A percentile compares a stretch with the other conserved stretches of the same genome.
These are phyloP conservation scores for Singerocomus inundabilis DNA, from an alignment of 1,284 basidiomycete genomes.

Conservation along the genomic window DNA sequence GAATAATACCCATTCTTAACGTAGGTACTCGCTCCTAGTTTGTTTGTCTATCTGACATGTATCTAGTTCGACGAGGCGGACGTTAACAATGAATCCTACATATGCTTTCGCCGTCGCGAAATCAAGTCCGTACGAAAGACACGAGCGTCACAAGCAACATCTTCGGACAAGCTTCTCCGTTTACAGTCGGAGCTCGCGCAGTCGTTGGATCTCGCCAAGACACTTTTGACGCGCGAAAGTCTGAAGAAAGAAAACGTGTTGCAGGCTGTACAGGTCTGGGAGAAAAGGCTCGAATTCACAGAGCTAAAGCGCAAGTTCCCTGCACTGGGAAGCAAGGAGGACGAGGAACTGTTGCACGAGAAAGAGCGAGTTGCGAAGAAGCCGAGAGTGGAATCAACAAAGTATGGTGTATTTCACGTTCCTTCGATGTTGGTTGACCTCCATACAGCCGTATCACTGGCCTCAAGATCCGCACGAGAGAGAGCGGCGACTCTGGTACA, in stretches of 20 bases:
- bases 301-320: constrained; percentile 82
- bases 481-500: constrained; percentile 44
- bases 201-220: constrained; percentile 71
- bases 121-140: constrained; percentile 95
- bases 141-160: constrained; percentile 83
- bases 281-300: constrained; percentile 71
- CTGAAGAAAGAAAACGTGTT: constrained; percentile 66
- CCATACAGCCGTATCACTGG: constrained; percentile 43
- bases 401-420: constrained; percentile 33
- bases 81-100: constrained; percentile 89
- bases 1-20: constrained; percentile 79
- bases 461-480: constrained; percentile 48
- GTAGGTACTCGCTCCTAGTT: constrained; percentile 41
- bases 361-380: constrained; percentile 68
- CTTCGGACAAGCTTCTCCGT: constrained; percentile 83
- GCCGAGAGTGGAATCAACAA: constrained; percentile 40
- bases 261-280: constrained; percentile 72
- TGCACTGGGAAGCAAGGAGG: constrained; percentile 63
- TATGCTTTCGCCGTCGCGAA: constrained; percentile 96
- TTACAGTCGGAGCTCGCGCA: constrained; percentile 75
- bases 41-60: constrained; percentile 5
- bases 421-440: not conserved
- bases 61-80: constrained; percentile 87
- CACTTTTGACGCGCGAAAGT: constrained; percentile 70
- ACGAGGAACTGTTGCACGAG: constrained; percentile 82